Evolutionary conservation across 441 rosid genomes (phyloP).

Genomic region (Adansonia gregorii): DNA sequence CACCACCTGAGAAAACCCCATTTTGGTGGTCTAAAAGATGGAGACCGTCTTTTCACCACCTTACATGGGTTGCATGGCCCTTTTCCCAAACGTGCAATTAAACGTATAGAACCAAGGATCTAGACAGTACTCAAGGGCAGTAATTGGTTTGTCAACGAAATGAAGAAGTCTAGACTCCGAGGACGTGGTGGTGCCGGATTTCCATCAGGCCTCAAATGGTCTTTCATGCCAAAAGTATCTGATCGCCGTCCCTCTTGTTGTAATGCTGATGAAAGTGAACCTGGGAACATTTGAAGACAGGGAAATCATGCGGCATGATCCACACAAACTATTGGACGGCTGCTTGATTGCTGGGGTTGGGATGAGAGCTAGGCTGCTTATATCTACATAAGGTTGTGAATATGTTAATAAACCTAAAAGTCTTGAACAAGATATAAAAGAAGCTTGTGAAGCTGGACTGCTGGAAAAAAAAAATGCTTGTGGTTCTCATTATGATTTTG

Average conservation of each 20-base stretch:
- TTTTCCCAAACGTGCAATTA: slow-evolving; percentile 92
- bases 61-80: slow-evolving; percentile 89
- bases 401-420: slow-evolving; percentile 84
- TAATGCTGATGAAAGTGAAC: slow-evolving; percentile 99
- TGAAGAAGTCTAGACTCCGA: slow-evolving; percentile 94
- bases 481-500: slow-evolving; percentile 95
- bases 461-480: slow-evolving; percentile 96
- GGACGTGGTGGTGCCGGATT: slow-evolving; percentile 99
- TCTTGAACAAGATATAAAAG: slow-evolving; percentile 83
- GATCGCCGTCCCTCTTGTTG: slow-evolving; percentile 95
- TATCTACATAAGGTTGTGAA: slow-evolving; percentile 91
- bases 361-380: slow-evolving; percentile 97
- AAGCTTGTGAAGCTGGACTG: slow-evolving; percentile 88
- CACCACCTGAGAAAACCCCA: slow-evolving; percentile 95
- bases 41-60: slow-evolving; percentile 91
- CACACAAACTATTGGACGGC: slow-evolving; percentile 93
- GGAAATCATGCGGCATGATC: slow-evolving; percentile 98
- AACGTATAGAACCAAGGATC: slow-evolving; percentile 90
- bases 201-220: slow-evolving; percentile 98
- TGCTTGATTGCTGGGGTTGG: slow-evolving; percentile 98
- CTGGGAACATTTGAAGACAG: slow-evolving; percentile 97
- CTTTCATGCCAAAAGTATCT: slow-evolving; percentile 97
- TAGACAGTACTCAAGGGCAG: slow-evolving; percentile 81
- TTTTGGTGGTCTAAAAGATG: slow-evolving; percentile 93
- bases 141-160: slow-evolving; percentile 92